Evolutionary conservation across 805 yeast genomes (phyloP).

Genomic region (Pichia cephalocereana): DNA sequence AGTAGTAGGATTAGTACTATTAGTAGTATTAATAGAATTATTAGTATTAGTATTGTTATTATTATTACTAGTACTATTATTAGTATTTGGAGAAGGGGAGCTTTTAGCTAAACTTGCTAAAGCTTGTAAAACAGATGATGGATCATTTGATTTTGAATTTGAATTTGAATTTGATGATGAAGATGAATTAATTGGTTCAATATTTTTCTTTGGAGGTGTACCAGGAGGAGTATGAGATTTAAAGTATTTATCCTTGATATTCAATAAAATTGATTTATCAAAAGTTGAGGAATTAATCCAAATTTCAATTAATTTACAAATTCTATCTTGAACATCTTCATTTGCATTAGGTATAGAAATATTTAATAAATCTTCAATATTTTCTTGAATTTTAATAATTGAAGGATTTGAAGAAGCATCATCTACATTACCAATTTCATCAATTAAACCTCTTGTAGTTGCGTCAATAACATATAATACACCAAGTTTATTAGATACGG

Average conservation of each 20-base stretch:
- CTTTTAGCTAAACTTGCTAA: constrained; percentile 55
- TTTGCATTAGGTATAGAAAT: constrained; percentile 49
- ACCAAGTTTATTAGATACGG: constrained; percentile 81
- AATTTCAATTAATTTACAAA: constrained; percentile 77
- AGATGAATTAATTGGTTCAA: neutral
- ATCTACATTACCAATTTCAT: constrained; percentile 43
- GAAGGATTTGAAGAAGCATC: constrained; percentile 73
- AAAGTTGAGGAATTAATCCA: constrained; percentile 88
- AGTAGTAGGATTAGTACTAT: no score
- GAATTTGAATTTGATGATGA: constrained; percentile 4
- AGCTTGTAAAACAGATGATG: constrained; percentile 61
- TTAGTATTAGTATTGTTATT: constrained; percentile 19
- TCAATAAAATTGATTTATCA: constrained; percentile 41
- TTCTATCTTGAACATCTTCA: constrained; percentile 58
- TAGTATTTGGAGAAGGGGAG: constrained; percentile 19
- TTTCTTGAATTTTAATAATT: constrained; percentile 50
- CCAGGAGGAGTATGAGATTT: constrained; percentile 64
- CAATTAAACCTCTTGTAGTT: constrained; percentile 76
- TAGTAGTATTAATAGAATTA: neutral
- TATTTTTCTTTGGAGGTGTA: constrained; percentile 41
- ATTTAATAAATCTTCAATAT: constrained; percentile 55
- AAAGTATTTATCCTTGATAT: constrained; percentile 52
- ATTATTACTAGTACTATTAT: constrained; percentile 17
- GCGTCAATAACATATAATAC: constrained; percentile 88
- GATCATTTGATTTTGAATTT: constrained; percentile 29